Conservation (phyloP, 2,329 filamentous ascomycete genomes). For the Botrytis tulipae region DNA sequence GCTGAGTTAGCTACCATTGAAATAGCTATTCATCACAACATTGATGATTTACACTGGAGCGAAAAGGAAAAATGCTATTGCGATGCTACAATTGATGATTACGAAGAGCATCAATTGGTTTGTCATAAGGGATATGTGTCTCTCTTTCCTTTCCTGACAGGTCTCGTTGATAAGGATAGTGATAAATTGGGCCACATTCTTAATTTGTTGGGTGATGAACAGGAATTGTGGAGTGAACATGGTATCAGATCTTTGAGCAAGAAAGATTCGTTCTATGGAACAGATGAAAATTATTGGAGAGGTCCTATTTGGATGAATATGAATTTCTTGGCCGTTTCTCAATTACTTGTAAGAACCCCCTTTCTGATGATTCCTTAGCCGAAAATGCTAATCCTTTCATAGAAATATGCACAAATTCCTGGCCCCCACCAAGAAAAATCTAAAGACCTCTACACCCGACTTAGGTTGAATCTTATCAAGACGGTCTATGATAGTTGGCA, state of each 20-base stretch:
- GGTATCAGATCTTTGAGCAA: conserved; percentile 90
- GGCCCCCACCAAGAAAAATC: conserved; percentile 71
- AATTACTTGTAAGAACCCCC: conserved; percentile 66
- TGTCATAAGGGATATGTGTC: conserved; percentile 98
- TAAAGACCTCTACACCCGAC: conserved; percentile 67
- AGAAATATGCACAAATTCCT: conserved; percentile 56
- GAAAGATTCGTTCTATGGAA: conserved; percentile 79
- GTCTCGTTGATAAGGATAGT: conserved; percentile 71
- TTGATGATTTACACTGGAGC: conserved; percentile 93
- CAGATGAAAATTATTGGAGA: conserved; percentile 95
- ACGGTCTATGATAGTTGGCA: conserved; percentile 88
- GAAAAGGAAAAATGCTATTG: conserved; percentile 80
- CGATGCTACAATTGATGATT: conserved; percentile 92
- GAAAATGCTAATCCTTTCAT: conserved; percentile 15
- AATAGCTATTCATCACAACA: conserved; percentile 76
- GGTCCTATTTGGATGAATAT: conserved; percentile 95
- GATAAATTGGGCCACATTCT: conserved; percentile 72
- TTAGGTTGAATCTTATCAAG: conserved; percentile 81
- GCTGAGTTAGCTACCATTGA: conserved; percentile 69
- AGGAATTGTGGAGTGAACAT: conserved; percentile 84
- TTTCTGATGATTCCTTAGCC: not conserved
- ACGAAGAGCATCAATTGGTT: conserved; percentile 83
- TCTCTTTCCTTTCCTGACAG: conserved; percentile 86
- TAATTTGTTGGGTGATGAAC: conserved; percentile 73
- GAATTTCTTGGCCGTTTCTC: conserved; percentile 82